phyloP scores from a whole-genome alignment of 2,329 filamentous ascomycete species.

The Cytospora piceae region DNA sequence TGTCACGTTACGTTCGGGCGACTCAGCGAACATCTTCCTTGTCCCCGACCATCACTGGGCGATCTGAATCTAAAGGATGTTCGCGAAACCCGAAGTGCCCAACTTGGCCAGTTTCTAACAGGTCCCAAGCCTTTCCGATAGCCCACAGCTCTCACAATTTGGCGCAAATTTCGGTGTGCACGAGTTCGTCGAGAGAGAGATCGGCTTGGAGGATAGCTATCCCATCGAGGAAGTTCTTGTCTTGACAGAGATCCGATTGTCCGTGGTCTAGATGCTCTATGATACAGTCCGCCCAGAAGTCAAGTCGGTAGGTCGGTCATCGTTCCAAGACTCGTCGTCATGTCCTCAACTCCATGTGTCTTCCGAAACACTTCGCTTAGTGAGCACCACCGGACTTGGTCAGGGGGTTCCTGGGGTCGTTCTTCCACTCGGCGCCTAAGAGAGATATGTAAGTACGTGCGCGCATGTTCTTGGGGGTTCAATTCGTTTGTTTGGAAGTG shows the following conservation, averaged over 20 bases:
- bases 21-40: not conserved
- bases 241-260: constrained; percentile 14
- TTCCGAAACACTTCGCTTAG: constrained; percentile 40
- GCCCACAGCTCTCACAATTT: not conserved
- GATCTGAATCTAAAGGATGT: not conserved
- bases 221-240: not conserved
- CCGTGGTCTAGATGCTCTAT: constrained; percentile 30
- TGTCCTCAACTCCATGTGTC: not conserved
- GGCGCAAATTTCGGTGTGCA: not conserved
- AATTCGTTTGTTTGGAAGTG: constrained; percentile 12
- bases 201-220: not conserved
- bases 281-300: constrained; percentile 11
- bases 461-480: not conserved
- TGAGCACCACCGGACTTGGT: constrained; percentile 51
- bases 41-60: not conserved
- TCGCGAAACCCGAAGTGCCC: not conserved
- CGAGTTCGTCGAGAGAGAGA: not conserved
- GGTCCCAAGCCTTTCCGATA: not conserved
- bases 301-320: constrained; percentile 9
- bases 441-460: constrained; percentile 30
- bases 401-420: constrained; percentile 88
- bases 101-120: not conserved
- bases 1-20: not conserved
- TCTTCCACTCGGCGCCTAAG: constrained; percentile 93
- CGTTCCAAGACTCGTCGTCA: constrained; percentile 6